Base-by-base conservation (phyloP, 1,284 basidiomycete genomes). In the Ganoderma meredithae region DNA sequence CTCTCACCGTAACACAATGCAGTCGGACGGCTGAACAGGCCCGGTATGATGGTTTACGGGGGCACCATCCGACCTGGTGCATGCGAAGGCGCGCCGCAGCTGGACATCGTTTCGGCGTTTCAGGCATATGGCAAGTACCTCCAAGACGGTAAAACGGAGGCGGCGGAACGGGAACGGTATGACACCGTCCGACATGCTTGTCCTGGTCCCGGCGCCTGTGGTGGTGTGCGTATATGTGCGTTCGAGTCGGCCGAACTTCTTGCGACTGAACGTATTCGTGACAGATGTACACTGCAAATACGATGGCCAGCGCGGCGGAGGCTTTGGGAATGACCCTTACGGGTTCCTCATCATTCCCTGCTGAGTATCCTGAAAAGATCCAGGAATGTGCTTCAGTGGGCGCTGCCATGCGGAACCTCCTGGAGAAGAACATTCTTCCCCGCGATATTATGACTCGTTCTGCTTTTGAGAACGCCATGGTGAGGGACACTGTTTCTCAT, bases 381-480 rank as follows among this genome's bases (percentile, higher is more conserved):
- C 85, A 88, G 64, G 97, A 99, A 81, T 97, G 95, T 79, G 89
- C 91, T 69, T 84, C 88, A 7, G 84, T 96, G 64, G 97, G 97
- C 49, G 80, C 84, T 39, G 90, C 86, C 27, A 96, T 99, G 92
- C 84, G 88, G 73, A 91, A 93, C 76, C 86, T 99, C 65, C 84
- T 99, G 61, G 94, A 93, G 79, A 91, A 95, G 81, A 97, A 98
- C 83, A 93, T 99, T 77, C 88, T 95, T 64, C 97, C 97, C 17
- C 83, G 94, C 62, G 93, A 99, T 78, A 98, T 99, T 80, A 98
- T 99, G 96, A 98, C 96, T 25, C 89, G 92, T 36, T 87, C 90
- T 22, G 96, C 97, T 3, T 98, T 99, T 76, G 97, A 99, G 83
- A 98, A 98, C 80, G 97, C 97, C 22, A 96, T 99, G 89, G 96